A percentile compares a stretch with the other conserved stretches of the same genome.
Evolutionary conservation across 179 eudicot genomes (phyloP).

Genomic region (Patellifolia procumbens): DNA sequence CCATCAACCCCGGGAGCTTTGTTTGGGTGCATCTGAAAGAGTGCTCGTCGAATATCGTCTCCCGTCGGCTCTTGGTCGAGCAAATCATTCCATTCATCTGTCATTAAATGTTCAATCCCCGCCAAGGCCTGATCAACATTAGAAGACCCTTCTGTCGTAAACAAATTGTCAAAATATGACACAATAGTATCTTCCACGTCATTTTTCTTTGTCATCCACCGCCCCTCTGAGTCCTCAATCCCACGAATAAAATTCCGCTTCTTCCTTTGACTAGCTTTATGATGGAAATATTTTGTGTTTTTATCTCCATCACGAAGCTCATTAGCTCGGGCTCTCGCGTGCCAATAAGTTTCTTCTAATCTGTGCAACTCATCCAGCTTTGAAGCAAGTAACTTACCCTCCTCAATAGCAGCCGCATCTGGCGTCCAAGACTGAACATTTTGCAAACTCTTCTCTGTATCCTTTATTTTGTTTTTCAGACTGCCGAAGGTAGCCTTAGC

Average conservation of each 20-base stretch:
- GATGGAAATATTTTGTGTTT: not conserved
- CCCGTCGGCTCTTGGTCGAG: not conserved
- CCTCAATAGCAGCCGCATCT: not conserved
- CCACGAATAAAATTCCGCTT: no score
- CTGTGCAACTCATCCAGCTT: not conserved
- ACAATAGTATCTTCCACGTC: not conserved
- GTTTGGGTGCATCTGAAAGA: not conserved
- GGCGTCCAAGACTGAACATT: not conserved
- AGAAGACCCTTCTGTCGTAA: not conserved
- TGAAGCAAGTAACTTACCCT: not conserved
- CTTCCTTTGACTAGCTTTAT: no score
- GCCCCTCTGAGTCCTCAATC: no score
- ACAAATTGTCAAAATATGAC: no score
- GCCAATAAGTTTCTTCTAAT: not conserved
- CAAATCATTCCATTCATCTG: not conserved
- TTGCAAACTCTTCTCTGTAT: no score
- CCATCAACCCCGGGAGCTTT: not conserved
- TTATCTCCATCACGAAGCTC: not conserved
- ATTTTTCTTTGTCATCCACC: no score
- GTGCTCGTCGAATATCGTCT: not conserved
- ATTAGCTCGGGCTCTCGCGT: not conserved
- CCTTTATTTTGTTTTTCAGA: no score
- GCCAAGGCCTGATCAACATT: not conserved
- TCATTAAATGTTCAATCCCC: not conserved
- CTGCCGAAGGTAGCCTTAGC: not conserved